Evolutionary conservation across 768 basidiomycete species (phyloP).

Genomic region (Hysterangium stoloniferum): DNA sequence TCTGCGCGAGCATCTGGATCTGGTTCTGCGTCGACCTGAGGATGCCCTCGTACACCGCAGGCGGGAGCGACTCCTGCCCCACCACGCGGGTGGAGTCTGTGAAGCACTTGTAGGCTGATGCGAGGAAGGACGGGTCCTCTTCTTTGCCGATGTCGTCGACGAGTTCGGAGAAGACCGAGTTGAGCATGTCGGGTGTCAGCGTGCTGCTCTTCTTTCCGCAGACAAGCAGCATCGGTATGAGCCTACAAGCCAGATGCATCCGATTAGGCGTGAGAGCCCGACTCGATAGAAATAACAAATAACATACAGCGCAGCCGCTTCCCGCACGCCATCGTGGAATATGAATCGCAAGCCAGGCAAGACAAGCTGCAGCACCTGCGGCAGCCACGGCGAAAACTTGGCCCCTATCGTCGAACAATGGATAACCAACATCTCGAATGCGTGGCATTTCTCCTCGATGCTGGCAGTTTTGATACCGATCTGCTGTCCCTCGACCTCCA

Average conservation of each 20-base stretch:
- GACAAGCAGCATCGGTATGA: slow-evolving; percentile 61
- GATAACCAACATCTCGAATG: slow-evolving; percentile 80
- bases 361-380: slow-evolving; percentile 63
- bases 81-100: slow-evolving; percentile 53
- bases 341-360: slow-evolving; percentile 66
- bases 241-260: no score
- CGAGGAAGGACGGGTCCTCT: slow-evolving; percentile 67
- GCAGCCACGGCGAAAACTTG: slow-evolving; percentile 64
- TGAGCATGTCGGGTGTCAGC: slow-evolving; percentile 60
- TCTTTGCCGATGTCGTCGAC: slow-evolving; percentile 59
- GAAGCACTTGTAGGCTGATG: slow-evolving; percentile 67
- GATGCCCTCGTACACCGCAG: slow-evolving; percentile 44
- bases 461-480: slow-evolving; percentile 73
- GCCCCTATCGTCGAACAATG: slow-evolving; percentile 63
- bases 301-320: slow-evolving; percentile 66
- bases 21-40: slow-evolving; percentile 68
- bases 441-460: slow-evolving; percentile 83
- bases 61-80: slow-evolving; percentile 44
- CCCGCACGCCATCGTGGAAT: slow-evolving; percentile 80
- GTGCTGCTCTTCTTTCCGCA: slow-evolving; percentile 61
- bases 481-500: slow-evolving; percentile 68
- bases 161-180: slow-evolving; percentile 59
- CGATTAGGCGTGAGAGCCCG: slow-evolving; percentile 1
- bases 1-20: slow-evolving; percentile 59
- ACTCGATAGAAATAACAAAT: not conserved